Base-by-base conservation (phyloP, 768 basidiomycete genomes). In the Lentinus brumalis region DNA sequence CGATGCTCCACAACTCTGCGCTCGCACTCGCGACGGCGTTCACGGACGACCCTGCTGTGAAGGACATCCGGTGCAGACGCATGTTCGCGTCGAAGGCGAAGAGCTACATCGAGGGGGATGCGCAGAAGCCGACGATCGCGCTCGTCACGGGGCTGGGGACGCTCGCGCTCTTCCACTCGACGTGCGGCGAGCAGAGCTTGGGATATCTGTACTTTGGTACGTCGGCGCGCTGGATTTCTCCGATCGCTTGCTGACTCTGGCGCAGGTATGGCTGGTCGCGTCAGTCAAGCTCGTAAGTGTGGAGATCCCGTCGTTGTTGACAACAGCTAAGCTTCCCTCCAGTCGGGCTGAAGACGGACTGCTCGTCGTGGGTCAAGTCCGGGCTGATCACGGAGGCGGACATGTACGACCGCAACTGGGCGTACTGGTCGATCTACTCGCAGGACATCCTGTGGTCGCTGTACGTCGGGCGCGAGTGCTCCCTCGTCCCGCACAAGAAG, bases 1-100 rank as follows among this genome's bases (percentile, higher is more conserved):
- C 88, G 0, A 85, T 89, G 82, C 77, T 89, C 8, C 88, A 90
- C 73, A 90, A 90, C 63, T 79, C 86, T 1, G 76, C 87, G 3
- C 72, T 90, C 46, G 77, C 75, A 14, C 74, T 82, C 51, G 78
- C 75, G 8, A 67, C 75, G 3, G 74, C 74, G 12, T 77, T 71
- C 56, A 69, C 74, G 35, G 77, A 79, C 61, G 75, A 79, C 16
- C 72, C 74, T 3, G 41, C 62, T n/a, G 68, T 79, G 18, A 71
- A 69, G 26, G 59, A 69, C 29, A 62, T 68, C 6, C 63, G 61
- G 10, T 68, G 70, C 5, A 69, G 79, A n/a, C 63, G 55, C 32
- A 49, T 61, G 35, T 80, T 74, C 62, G 77, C 76, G 26, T 65
- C 68, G 31, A 68, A 74, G 65, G 80, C 80, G 1, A 78, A 78